These are phyloP conservation scores for Pulveroboletus sp. DNA, from an alignment of 768 basidiomycete genomes.

Conservation along the genomic window DNA sequence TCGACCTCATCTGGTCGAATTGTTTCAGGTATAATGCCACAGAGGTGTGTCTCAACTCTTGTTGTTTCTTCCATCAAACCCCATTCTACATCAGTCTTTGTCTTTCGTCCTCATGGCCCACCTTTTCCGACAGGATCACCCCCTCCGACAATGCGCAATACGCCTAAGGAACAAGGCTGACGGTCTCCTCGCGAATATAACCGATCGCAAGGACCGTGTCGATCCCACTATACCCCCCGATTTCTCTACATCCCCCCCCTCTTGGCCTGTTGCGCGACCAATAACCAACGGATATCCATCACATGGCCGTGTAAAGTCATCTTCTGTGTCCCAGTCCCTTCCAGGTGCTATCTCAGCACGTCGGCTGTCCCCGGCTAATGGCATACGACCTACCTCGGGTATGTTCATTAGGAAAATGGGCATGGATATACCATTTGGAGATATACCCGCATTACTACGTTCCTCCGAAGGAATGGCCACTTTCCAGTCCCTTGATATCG, in stretches of 20 bases:
- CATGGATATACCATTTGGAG: constrained; percentile 52
- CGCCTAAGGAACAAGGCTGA: constrained; percentile 84
- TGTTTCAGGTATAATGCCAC: constrained; percentile 89
- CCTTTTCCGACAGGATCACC: constrained; percentile 61
- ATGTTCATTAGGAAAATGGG: constrained; percentile 10
- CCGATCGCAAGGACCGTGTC: constrained; percentile 77
- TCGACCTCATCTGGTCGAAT: constrained; percentile 96
- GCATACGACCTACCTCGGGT: constrained; percentile 10
- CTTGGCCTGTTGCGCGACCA: constrained; percentile 35
- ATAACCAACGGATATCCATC: constrained; percentile 39
- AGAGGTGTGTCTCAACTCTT: constrained; percentile 55
- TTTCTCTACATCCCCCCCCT: constrained; percentile 29
- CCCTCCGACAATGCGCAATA: constrained; percentile 74
- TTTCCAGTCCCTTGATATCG: constrained; percentile 57
- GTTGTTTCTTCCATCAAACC: not conserved
- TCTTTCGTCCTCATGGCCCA: not conserved
- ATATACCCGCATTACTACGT: constrained; percentile 64
- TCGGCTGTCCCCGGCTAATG: constrained; percentile 16
- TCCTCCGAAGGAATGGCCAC: constrained; percentile 69
- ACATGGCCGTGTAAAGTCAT: constrained; percentile 20
- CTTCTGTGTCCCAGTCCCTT: constrained; percentile 21
- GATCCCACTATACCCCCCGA: constrained; percentile 61
- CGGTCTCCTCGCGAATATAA: constrained; percentile 80
- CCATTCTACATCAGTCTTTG: not conserved
- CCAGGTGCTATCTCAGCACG: not conserved